phyloP scores from a whole-genome alignment of 1,284 basidiomycete species.

The Ceratobasidium sp. region DNA sequence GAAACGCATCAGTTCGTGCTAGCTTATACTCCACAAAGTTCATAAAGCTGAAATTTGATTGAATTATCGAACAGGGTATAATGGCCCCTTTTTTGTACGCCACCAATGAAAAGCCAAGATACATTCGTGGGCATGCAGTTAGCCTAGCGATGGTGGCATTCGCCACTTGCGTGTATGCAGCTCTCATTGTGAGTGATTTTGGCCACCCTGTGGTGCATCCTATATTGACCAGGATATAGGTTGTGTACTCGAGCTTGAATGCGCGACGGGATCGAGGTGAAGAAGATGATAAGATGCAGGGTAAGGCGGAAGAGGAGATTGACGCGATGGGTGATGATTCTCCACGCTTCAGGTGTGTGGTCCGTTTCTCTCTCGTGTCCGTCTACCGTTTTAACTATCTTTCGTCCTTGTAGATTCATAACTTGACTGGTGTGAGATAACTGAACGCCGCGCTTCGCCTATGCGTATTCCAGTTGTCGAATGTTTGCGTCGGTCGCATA shows the following conservation, averaged over 20 bases:
- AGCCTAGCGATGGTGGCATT: constrained; percentile 39
- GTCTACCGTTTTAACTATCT: no score
- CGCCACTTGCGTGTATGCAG: constrained; percentile 28
- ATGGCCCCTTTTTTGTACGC: constrained; percentile 42
- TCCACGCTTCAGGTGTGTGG: constrained; percentile 33
- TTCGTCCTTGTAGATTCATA: no score
- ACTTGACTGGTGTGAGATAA: no score
- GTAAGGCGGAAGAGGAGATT: constrained; percentile 36
- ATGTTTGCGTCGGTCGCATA: no score
- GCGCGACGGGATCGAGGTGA: constrained; percentile 37
- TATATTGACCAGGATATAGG: background rate
- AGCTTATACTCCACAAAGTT: background rate
- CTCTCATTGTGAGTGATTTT: constrained; percentile 26
- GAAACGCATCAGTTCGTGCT: constrained; percentile 36
- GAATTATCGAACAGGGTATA: constrained; percentile 32
- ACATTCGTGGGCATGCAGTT: constrained; percentile 40
- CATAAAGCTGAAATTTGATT: background rate
- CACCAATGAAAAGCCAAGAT: constrained; percentile 40
- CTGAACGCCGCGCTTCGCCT: no score
- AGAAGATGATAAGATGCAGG: constrained; percentile 35
- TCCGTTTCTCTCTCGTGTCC: no score
- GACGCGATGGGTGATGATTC: constrained; percentile 41
- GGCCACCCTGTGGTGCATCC: background rate
- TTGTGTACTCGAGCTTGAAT: constrained; percentile 20
- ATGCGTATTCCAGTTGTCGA: no score